Evolutionary conservation across 1,139 yeast species (phyloP).

Genomic region (Yamadazyma oceani): DNA sequence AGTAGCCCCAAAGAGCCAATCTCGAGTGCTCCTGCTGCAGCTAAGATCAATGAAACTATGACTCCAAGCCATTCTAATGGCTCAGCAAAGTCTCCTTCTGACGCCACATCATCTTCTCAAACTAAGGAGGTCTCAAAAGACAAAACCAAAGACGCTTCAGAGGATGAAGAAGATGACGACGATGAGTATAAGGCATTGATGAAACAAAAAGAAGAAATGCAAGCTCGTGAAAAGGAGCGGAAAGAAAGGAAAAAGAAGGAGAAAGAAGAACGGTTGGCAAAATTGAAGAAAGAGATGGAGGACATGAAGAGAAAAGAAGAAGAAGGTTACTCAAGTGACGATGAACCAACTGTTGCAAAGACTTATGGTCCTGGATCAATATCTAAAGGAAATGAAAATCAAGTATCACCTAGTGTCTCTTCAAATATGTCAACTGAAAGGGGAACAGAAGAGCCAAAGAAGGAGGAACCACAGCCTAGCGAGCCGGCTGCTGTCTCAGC

Average conservation of each 20-base stretch:
- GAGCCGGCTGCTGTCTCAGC: constrained; percentile 13
- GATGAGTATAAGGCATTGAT: constrained; percentile 48
- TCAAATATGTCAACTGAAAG: too few relatives aligned
- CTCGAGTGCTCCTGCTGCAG: background rate
- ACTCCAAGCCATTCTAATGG: background rate
- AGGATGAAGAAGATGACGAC: constrained; percentile 41
- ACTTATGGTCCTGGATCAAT: constrained; percentile 27
- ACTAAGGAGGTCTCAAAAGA: too few relatives aligned
- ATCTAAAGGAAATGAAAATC: constrained; percentile 11
- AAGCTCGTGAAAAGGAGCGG: constrained; percentile 47
- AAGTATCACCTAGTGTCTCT: too few relatives aligned
- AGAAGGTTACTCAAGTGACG: constrained; percentile 30
- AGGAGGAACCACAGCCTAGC: constrained; percentile 8
- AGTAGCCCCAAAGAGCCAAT: background rate
- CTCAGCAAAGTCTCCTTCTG: constrained; percentile 1
- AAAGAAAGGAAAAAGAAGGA: constrained; percentile 49
- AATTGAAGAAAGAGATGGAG: constrained; percentile 63
- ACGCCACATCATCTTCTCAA: constrained; percentile 2
- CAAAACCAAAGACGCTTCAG: background rate
- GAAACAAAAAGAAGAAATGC: constrained; percentile 49
- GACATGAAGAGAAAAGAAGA: constrained; percentile 41
- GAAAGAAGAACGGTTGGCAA: constrained; percentile 61
- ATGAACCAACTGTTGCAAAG: constrained; percentile 31
- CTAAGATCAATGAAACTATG: background rate
- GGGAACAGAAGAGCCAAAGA: constrained; percentile 4